Evolutionary conservation across 176 grass and related monocot genomes (phyloP).

Genomic region (Saccharum spontaneum): DNA sequence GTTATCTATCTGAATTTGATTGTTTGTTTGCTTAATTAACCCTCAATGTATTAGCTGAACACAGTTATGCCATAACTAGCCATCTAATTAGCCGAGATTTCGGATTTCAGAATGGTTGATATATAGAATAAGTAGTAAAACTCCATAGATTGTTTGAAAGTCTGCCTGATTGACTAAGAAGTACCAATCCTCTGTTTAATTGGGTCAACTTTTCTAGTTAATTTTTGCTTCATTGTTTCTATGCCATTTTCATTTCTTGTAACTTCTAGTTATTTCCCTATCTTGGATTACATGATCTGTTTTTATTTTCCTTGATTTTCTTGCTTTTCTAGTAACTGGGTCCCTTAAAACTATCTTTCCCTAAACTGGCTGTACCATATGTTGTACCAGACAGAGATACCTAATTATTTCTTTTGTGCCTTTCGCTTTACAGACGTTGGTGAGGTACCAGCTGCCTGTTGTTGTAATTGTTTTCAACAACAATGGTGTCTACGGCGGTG

Average conservation of each 20-base stretch:
- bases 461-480: conserved; percentile 93
- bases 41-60: background rate
- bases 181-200: background rate
- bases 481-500: conserved; percentile 90
- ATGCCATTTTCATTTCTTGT: background rate
- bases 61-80: background rate
- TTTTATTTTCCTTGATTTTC: background rate
- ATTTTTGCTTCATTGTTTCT: background rate
- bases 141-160: background rate
- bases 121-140: conserved; percentile 4
- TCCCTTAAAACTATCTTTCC: background rate
- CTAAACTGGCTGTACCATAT: background rate
- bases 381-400: background rate
- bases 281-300: background rate
- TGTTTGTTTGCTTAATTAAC: background rate
- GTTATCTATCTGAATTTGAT: background rate
- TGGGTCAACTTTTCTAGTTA: background rate
- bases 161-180: background rate
- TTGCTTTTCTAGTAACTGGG: background rate
- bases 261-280: background rate
- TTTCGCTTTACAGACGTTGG: conserved; percentile 63
- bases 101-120: background rate
- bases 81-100: background rate
- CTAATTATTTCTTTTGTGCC: background rate
- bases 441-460: conserved; percentile 79